phyloP scores from a whole-genome alignment of 768 basidiomycete species.

The Russula olivacea region DNA sequence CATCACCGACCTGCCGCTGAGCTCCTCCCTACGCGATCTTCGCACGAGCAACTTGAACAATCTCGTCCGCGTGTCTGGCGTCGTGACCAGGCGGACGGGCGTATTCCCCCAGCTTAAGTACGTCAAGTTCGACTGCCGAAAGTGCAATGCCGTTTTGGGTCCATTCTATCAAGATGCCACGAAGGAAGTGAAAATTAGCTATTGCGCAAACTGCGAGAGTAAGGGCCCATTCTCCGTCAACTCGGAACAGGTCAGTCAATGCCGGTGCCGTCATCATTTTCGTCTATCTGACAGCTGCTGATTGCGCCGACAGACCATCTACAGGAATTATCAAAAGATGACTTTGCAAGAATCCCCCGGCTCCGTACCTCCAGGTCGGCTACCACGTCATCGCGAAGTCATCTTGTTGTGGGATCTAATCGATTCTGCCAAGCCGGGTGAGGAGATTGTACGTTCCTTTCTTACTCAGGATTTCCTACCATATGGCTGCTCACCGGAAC shows the following conservation, averaged over 20 bases:
- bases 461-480: background rate
- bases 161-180: constrained; percentile 98
- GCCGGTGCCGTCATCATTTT: background rate
- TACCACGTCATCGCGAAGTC: constrained; percentile 95
- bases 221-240: constrained; percentile 96
- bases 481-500: constrained; percentile 15
- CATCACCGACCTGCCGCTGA: constrained; percentile 87
- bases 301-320: constrained; percentile 64
- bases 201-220: constrained; percentile 89
- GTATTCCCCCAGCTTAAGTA: constrained; percentile 99
- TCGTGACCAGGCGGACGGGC: constrained; percentile 91
- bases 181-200: constrained; percentile 89
- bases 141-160: constrained; percentile 89
- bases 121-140: constrained; percentile 96
- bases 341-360: constrained; percentile 97
- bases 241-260: constrained; percentile 74
- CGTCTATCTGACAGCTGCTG: background rate
- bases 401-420: constrained; percentile 97
- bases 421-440: constrained; percentile 96
- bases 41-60: constrained; percentile 90
- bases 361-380: constrained; percentile 93
- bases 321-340: constrained; percentile 98
- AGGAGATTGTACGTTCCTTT: constrained; percentile 72
- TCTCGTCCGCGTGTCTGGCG: constrained; percentile 90
- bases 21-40: constrained; percentile 87